Conservation (phyloP, 2,329 filamentous ascomycete genomes). For the Ophiostoma ulmi region DNA sequence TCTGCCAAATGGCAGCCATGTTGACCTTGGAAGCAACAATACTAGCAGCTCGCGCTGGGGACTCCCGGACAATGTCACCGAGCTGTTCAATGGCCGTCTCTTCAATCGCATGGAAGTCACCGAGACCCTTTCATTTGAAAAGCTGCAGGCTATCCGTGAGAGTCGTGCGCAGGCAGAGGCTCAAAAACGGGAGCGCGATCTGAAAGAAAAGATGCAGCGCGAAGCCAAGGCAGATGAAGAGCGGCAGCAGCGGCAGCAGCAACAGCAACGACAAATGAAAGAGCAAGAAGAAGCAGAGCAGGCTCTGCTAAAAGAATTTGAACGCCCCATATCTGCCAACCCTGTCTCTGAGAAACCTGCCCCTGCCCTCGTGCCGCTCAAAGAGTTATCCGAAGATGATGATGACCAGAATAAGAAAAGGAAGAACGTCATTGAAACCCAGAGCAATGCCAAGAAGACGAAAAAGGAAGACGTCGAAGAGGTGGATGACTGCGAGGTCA, state of each 20-base stretch:
- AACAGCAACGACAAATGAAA: neutral
- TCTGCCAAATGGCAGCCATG: slow-evolving; percentile 17
- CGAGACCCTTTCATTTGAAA: slow-evolving; percentile 53
- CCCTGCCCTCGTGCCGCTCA: neutral
- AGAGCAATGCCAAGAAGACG: neutral
- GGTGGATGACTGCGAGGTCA: slow-evolving; percentile 11
- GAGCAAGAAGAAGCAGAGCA: neutral
- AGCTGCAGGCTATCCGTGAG: slow-evolving; percentile 44
- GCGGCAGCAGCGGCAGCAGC: slow-evolving; percentile 7
- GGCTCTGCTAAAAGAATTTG: neutral
- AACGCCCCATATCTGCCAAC: neutral
- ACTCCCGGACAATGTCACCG: slow-evolving; percentile 53
- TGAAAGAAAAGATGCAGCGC: slow-evolving; percentile 17
- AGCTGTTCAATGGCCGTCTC: slow-evolving; percentile 50
- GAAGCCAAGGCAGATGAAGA: slow-evolving; percentile 16
- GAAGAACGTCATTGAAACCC: neutral
- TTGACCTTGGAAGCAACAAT: slow-evolving; percentile 22
- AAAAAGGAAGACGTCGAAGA: slow-evolving; percentile 10
- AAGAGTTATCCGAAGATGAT: neutral
- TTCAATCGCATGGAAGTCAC: slow-evolving; percentile 54
- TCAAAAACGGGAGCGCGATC: slow-evolving; percentile 19
- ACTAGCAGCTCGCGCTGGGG: slow-evolving; percentile 43
- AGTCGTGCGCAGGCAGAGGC: slow-evolving; percentile 36
- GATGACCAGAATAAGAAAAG: neutral
- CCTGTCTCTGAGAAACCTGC: neutral